phyloP scores from a whole-genome alignment of 2,329 filamentous ascomycete genomes.

The Grosmannia huntii region DNA sequence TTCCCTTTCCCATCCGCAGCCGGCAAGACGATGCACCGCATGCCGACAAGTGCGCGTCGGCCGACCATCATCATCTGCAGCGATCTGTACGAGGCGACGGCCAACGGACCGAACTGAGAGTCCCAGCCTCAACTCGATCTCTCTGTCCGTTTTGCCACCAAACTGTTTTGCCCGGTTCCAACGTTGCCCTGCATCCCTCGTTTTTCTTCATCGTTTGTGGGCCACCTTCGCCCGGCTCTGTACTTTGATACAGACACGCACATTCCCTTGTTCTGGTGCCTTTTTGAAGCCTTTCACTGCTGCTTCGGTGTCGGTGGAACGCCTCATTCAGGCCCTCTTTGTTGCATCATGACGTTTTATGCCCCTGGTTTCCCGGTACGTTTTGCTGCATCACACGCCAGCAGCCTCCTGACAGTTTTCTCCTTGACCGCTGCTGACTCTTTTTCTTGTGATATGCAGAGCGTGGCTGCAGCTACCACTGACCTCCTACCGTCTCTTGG shows the following conservation, averaged over 20 bases:
- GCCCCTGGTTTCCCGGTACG: conserved; percentile 9
- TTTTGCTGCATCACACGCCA: background rate
- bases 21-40: background rate
- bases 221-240: background rate
- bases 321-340: background rate
- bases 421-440: background rate
- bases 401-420: too few relatives aligned
- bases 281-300: background rate
- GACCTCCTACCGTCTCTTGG: conserved; percentile 34
- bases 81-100: background rate
- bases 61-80: background rate
- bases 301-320: background rate
- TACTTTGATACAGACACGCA: background rate
- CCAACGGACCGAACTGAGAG: background rate
- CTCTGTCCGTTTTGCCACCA: background rate
- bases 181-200: background rate
- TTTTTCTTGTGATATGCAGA: background rate
- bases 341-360: conserved; percentile 4
- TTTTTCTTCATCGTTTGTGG: background rate
- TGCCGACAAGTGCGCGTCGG: conserved; percentile 1
- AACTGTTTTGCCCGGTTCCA: background rate
- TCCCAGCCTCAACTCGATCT: background rate
- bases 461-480: conserved; percentile 28
- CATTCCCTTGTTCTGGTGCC: background rate
- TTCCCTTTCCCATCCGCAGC: background rate